Evolutionary conservation across 495 filamentous ascomycete genomes (phyloP), one percentile per base, ranked within the genome.

Genomic region (Penicillium goetzii): DNA sequence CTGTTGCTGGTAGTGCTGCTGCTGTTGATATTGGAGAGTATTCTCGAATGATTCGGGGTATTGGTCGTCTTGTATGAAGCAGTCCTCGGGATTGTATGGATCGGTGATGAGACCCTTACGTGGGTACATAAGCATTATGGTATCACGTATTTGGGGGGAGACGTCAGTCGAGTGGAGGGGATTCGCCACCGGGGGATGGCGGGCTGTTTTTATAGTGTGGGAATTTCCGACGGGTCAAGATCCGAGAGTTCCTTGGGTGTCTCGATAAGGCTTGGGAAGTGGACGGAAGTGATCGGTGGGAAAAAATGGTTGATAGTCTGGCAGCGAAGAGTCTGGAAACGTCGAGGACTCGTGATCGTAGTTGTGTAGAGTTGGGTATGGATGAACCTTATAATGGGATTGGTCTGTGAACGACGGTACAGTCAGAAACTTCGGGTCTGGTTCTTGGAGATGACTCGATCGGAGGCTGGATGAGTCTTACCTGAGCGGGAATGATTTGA

Each of bases 91-190:
- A 58, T 74, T 69, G 70, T 70, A 76, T 66, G 74, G 72, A 73
- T 78, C 74, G 66, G 74, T 80, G 76, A 78, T 80, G 72, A 79
- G 72, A 77, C 69, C 78, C 76, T 80, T 81, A 78, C 78, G 78
- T 81, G 79, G 76, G 68, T 78, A 71, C 72, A 78, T 77, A 75
- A 77, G 77, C 79, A 81, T 81, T 72, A 75, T 80, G 75, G 65
- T 67, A 68, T 68, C 69, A 72, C 66, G 68, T 69, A 61, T 64
- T 17, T 2, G 41, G 41, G 15, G 11, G 28, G 62, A 65, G 66
- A 76, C 70, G 74, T 74, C 73, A 74, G 72, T 62, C 60, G 62
- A 56, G 60, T 69, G 69, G 33, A 23, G 30, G 52, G 38, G 36
- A 43, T 76, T 77, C 62, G 76, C 76, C 77, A 79, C 77, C 65